phyloP scores from a whole-genome alignment of 2,329 filamentous ascomycete genomes.

The Aspergillus tamarii region DNA sequence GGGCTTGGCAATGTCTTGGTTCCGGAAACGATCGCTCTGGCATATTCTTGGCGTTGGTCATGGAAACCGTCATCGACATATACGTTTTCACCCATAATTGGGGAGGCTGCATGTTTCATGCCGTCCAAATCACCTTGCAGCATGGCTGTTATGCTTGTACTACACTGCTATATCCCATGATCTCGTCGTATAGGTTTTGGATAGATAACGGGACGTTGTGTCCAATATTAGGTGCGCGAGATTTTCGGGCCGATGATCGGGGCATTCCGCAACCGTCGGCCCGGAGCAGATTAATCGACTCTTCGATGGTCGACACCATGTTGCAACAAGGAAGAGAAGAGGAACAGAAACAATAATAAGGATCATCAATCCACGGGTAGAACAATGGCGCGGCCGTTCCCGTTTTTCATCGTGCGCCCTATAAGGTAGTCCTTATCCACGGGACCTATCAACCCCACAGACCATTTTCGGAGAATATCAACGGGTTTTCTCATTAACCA shows the following conservation, averaged over 20 bases:
- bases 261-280: conserved; percentile 3
- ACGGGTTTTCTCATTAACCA: not conserved
- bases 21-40: conserved; percentile 1
- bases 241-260: not conserved
- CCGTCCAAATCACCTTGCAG: not conserved
- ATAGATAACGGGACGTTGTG: not conserved
- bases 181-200: not conserved
- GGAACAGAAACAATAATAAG: not conserved
- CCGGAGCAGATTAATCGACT: not conserved
- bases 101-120: not conserved
- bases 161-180: not conserved
- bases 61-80: not conserved
- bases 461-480: not conserved
- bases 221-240: not conserved
- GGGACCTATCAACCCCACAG: not conserved
- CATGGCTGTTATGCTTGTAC: not conserved
- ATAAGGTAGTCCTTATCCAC: not conserved
- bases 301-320: not conserved
- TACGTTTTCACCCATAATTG: not conserved
- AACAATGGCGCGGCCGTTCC: not conserved
- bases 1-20: not conserved
- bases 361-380: not conserved
- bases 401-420: not conserved
- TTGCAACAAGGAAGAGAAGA: not conserved
- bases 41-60: not conserved